Base-by-base conservation (phyloP, 225 moss, liverwort and hornwort genomes). In the Climacium dendroides region DNA sequence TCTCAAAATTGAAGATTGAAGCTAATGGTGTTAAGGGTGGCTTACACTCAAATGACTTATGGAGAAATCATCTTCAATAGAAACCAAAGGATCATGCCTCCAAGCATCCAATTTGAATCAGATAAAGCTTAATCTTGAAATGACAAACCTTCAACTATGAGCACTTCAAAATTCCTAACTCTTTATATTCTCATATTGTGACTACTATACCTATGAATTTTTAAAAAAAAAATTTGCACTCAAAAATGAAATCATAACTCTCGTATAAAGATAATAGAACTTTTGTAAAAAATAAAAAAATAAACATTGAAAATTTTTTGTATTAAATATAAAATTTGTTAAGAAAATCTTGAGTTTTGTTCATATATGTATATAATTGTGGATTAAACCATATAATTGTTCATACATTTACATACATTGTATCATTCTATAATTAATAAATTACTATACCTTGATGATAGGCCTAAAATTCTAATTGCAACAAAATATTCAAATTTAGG, bases 131-230 rank as follows among this genome's bases (percentile, higher is more conserved):
- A 22, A 37, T 13, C 7, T 0, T 8, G 0, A 45, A 28, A 28
- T 0, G 0, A 5, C 0, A 1, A 3, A 28, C 45, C 5, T 39
- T 3, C 39, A 18, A 39, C 2, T 0, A 0, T 7, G 37, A 37
- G 9, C 41, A 71, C 43, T 28, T 26, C 9, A 16, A 43, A 71
- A 15, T 43, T 28, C 6, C 29, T 9, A 26, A 28, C 0, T 10
- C 1, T 71, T 7, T 39, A 14, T 8, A 1, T 8, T 69, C 1
- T 2, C 10, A 29, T 17, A 29, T 72, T 45, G 45, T 17, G 2
- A 17, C 5, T 45, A 7, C 5, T 15, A 45, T 11, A 2, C 10
- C 10, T 17, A 39, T 11, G 2, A 29, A n/a, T n/a, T n/a, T n/a
- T n/a, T n/a, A n/a, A n/a, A n/a, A n/a, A n/a, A n/a, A n/a, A n/a